phyloP scores from a whole-genome alignment of 805 yeast genomes.

The Nakazawaea populi region DNA sequence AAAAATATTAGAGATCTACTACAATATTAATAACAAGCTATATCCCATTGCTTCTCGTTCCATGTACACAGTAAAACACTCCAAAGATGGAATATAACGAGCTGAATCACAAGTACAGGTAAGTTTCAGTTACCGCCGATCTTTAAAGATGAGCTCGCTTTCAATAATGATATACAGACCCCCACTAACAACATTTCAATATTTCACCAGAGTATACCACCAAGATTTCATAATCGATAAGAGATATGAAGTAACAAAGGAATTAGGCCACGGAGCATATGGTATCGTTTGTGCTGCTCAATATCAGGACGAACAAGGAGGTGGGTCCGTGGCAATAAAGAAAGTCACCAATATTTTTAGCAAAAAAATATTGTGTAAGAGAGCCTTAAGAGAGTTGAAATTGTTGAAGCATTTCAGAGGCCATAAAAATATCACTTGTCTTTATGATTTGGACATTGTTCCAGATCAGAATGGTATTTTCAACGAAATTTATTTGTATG shows the following conservation, averaged over 20 bases:
- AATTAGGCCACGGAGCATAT: conserved; percentile 96
- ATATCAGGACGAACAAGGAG: conserved; percentile 65
- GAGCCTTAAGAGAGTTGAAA: conserved; percentile 89
- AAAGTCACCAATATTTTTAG: conserved; percentile 93
- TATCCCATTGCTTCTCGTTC: too few relatives aligned
- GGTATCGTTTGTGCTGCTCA: conserved; percentile 95
- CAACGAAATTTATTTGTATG: conserved; percentile 89
- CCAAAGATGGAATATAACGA: conserved; percentile 7
- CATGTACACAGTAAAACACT: too few relatives aligned
- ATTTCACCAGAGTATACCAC: conserved; percentile 52
- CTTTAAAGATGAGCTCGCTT: not conserved
- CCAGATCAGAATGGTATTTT: conserved; percentile 64
- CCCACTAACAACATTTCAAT: not conserved
- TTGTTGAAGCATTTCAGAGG: conserved; percentile 90
- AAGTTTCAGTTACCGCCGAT: not conserved
- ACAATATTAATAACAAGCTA: too few relatives aligned
- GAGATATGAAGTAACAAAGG: conserved; percentile 83
- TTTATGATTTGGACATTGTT: conserved; percentile 91
- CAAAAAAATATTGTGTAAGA: conserved; percentile 83
- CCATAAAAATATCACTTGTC: conserved; percentile 91
- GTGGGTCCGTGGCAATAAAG: conserved; percentile 88
- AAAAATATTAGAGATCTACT: too few relatives aligned
- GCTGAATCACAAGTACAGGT: conserved; percentile 11
- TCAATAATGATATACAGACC: too few relatives aligned
- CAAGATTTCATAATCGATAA: conserved; percentile 92